Evolutionary conservation across 1,284 basidiomycete genomes (phyloP).

Genomic region (Exobasidium cylindrosporum): DNA sequence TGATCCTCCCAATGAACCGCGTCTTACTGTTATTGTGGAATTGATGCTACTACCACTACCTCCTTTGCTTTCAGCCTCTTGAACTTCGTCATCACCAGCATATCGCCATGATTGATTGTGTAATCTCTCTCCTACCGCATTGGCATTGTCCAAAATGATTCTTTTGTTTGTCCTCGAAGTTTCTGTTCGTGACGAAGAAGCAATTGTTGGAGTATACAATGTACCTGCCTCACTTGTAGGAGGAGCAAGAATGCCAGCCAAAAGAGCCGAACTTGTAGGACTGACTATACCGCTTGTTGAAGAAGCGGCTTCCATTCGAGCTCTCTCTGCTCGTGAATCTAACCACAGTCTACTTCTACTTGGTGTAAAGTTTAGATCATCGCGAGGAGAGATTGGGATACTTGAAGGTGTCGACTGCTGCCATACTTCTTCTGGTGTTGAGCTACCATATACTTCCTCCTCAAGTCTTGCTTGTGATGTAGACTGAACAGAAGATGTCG

Average conservation of each 20-base stretch:
- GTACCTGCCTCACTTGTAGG: background rate
- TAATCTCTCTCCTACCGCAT: background rate
- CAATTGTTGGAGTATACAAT: background rate
- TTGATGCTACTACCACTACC: background rate
- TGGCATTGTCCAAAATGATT: background rate
- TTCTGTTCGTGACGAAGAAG: background rate
- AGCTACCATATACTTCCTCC: too few species aligned
- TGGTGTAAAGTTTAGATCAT: background rate
- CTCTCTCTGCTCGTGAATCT: conserved; percentile 3
- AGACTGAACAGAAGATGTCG: too few species aligned
- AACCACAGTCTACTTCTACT: background rate
- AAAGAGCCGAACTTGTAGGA: background rate
- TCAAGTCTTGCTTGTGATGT: too few species aligned
- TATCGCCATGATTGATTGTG: background rate
- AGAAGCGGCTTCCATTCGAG: background rate
- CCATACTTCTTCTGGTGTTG: too few species aligned
- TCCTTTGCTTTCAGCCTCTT: background rate
- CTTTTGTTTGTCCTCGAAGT: background rate
- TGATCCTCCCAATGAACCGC: background rate
- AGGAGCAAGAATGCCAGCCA: background rate
- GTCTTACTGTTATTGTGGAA: background rate
- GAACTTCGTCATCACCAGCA: background rate
- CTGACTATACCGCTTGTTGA: background rate
- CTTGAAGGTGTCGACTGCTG: too few species aligned
- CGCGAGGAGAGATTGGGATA: too few species aligned